These are phyloP conservation scores for Diutina siamensis DNA, from an alignment of 1,139 yeast species.

Conservation along the genomic window DNA sequence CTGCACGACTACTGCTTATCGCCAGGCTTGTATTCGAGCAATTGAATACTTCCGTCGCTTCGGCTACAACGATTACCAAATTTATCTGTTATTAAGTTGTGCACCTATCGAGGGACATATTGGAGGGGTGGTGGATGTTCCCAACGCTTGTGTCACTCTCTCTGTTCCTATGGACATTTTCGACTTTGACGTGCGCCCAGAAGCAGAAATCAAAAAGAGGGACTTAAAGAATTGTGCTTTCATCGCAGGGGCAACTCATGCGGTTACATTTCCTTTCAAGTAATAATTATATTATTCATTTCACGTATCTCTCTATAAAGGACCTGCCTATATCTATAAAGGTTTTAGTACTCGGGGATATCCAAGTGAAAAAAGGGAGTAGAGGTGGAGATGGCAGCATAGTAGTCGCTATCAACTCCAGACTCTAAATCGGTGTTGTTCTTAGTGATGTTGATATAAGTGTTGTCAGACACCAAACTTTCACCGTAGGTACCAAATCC, in stretches of 20 bases:
- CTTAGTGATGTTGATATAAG: constrained; percentile 30
- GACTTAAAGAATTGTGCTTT: constrained; percentile 30
- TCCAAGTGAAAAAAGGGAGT: constrained; percentile 84
- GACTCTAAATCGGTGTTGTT: constrained; percentile 21
- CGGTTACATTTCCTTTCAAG: constrained; percentile 9
- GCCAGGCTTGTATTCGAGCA: constrained; percentile 36
- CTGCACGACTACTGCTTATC: constrained; percentile 36
- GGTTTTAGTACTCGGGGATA: constrained; percentile 54
- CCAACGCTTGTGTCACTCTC: constrained; percentile 39
- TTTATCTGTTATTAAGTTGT: constrained; percentile 30
- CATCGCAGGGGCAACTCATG: constrained; percentile 13
- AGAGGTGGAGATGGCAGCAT: constrained; percentile 57
- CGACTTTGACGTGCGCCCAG: constrained; percentile 36
- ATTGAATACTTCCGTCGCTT: constrained; percentile 37
- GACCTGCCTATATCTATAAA: constrained; percentile 5
- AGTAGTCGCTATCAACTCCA: constrained; percentile 22
- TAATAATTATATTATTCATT: too few relatives aligned
- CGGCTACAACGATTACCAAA: constrained; percentile 40
- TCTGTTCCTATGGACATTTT: constrained; percentile 41
- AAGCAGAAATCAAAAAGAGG: constrained; percentile 12
- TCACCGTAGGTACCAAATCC: constrained; percentile 65
- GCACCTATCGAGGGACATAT: constrained; percentile 42
- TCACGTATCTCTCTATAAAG: too few relatives aligned
- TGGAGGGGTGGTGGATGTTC: constrained; percentile 41
- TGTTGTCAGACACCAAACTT: constrained; percentile 25